Percentiles rank a stretch among this genome's conserved stretches.
Conservation (phyloP, 2,329 filamentous ascomycete species). For the Neurospora sp. region DNA sequence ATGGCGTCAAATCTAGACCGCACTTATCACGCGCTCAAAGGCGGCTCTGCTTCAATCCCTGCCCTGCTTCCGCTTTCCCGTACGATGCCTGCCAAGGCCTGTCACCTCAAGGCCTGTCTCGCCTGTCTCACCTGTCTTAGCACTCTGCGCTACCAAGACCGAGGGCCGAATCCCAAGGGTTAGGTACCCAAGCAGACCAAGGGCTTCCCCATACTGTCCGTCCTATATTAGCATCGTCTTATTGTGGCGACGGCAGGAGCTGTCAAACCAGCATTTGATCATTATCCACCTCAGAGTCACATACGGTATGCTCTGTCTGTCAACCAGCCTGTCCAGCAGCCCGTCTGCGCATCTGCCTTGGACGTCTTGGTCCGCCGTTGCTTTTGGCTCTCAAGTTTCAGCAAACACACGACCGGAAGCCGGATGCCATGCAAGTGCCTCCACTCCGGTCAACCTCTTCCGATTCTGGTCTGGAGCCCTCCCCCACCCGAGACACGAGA, state of each 20-base stretch:
- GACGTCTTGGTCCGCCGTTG: neutral
- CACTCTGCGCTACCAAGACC: neutral
- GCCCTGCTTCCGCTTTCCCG: neutral
- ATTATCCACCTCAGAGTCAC: neutral
- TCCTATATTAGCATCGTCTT: neutral
- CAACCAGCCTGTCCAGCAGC: neutral
- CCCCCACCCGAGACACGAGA: neutral
- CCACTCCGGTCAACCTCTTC: neutral
- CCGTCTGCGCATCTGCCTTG: neutral
- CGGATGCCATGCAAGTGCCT: neutral
- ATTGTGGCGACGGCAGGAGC: neutral
- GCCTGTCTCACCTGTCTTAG: neutral
- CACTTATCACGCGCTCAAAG: neutral
- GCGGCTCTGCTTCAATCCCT: neutral
- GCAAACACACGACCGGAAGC: neutral
- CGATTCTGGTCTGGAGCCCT: neutral
- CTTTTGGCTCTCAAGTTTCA: neutral
- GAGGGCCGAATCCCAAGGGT: neutral
- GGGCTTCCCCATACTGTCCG: neutral
- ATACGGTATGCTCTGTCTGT: neutral
- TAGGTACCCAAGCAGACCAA: neutral
- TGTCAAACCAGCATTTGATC: neutral
- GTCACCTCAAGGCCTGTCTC: neutral
- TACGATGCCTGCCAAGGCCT: neutral
- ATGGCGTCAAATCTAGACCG: neutral